phyloP scores from a whole-genome alignment of 176 grass and related monocot genomes.

The Oryza australiensis region DNA sequence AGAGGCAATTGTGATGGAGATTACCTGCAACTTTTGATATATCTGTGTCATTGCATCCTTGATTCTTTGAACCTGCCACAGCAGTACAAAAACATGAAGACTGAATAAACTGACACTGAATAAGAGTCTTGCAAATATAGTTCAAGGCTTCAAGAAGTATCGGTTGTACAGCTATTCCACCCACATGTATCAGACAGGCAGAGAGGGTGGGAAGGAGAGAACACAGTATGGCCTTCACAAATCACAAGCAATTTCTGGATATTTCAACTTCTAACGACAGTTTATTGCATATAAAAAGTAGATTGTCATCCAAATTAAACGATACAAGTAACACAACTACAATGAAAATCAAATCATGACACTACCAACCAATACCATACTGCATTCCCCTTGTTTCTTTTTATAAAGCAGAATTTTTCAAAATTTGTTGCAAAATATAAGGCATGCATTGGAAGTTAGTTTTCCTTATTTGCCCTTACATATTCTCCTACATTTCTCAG shows the following conservation, averaged over 20 bases:
- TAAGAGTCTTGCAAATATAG: constrained; percentile 4
- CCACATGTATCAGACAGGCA: background rate
- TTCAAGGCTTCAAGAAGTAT: background rate
- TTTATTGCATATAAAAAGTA: background rate
- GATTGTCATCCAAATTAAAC: background rate
- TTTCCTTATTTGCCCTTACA: background rate
- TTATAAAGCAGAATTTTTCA: background rate
- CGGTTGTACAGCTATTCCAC: background rate
- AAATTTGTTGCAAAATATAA: background rate
- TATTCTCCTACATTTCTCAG: background rate
- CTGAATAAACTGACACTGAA: background rate
- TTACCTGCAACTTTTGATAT: constrained; percentile 94
- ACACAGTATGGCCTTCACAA: background rate
- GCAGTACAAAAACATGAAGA: constrained; percentile 18
- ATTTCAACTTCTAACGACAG: constrained; percentile 3
- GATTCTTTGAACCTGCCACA: constrained; percentile 67
- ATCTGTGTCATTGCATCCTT: constrained; percentile 93
- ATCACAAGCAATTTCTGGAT: background rate
- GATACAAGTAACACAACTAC: constrained; percentile 2
- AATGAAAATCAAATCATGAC: background rate
- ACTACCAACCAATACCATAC: no score
- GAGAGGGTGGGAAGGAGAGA: background rate
- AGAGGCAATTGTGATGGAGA: background rate
- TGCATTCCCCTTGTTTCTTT: no score
- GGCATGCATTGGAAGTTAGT: background rate